Evolutionary conservation across 768 basidiomycete species (phyloP).

Genomic region (Lactarius akahatsu): DNA sequence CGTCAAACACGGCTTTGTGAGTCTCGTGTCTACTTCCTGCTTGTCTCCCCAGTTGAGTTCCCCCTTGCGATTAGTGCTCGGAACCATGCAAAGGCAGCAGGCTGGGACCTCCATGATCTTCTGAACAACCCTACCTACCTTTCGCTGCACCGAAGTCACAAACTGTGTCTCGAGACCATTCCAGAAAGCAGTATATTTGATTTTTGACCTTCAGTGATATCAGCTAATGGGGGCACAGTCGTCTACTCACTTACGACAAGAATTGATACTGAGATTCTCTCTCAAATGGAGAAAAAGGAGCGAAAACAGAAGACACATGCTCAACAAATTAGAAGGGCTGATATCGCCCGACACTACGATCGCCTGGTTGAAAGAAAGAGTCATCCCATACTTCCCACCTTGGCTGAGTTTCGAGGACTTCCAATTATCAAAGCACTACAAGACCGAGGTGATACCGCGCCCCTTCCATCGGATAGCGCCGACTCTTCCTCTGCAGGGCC

Average conservation of each 20-base stretch:
- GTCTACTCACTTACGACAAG: conserved; percentile 30
- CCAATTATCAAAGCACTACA: conserved; percentile 44
- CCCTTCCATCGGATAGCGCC: not conserved
- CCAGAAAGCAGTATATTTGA: conserved; percentile 9
- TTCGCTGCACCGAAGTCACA: conserved; percentile 14
- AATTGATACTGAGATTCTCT: conserved; percentile 37
- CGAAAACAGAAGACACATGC: conserved; percentile 35
- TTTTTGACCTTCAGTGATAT: conserved; percentile 4
- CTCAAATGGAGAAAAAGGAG: conserved; percentile 31
- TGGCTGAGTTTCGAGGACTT: conserved; percentile 49
- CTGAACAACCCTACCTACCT: conserved; percentile 9
- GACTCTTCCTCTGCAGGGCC: conserved; percentile 1
- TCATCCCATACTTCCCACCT: conserved; percentile 42
- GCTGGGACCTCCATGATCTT: conserved; percentile 23
- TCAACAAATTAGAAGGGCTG: conserved; percentile 35
- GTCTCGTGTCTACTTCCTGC: not conserved
- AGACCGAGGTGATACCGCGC: conserved; percentile 29
- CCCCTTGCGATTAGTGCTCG: not conserved
- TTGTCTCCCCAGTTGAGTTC: not conserved
- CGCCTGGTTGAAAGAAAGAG: conserved; percentile 41
- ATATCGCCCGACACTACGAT: conserved; percentile 46
- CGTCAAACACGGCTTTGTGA: conserved; percentile 16
- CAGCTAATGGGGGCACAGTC: conserved; percentile 33
- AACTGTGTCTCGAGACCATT: conserved; percentile 12
- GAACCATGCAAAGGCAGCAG: conserved; percentile 3